Base-by-base conservation (phyloP, 805 yeast species). In the Metschnikowia shivogae region DNA sequence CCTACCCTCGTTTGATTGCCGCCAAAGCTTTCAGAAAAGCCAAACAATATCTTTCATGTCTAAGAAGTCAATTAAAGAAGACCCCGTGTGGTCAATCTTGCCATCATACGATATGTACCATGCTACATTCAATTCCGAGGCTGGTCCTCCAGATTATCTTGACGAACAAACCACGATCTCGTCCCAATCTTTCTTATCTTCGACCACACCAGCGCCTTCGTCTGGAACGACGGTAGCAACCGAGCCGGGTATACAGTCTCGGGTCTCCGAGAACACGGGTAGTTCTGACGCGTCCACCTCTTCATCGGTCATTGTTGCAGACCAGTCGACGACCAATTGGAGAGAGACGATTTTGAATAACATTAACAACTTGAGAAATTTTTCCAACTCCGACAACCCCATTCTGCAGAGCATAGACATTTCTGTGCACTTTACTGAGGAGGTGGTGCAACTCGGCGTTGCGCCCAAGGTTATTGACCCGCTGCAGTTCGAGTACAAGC, bases 401-500 rank as follows among this genome's bases (percentile, higher is more conserved):
- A 51, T 50, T 34, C 55, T 71, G 5, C 55, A 57, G 11, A 55
- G 61, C 4, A 50, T 69, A 5, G 52, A 62, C 13, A 58, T 69
- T 12, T 44, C 57, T 4, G 50, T 67, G 17, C 54, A 53, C 30
- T 69, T 68, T 50, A 70, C 73, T 3, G 62, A 64, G 38, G 65
- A 66, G 10, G 60, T 68, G 13, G 63, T 72, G 20, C 52, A 59
- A 34, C 24, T 50, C 2, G 67, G 67, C 5, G 49, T 54, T 41
- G 43, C 32, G 1, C 70, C 69, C 4, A 60, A 53, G 28, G 47
- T 52, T 22, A 61, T 69, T 5, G 65, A 68, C 43, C 54, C 56
- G 13, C 59, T 62, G 45, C 45, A 57, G 20, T 60, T 52, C 49
- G 86, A 81, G 58, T 84, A 77, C 56, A 77, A 77, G 14, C 81